Evolutionary conservation across 306 rosid species (phyloP), one percentile per base, ranked within the genome.

Genomic region (Trichosanthes truncata): DNA sequence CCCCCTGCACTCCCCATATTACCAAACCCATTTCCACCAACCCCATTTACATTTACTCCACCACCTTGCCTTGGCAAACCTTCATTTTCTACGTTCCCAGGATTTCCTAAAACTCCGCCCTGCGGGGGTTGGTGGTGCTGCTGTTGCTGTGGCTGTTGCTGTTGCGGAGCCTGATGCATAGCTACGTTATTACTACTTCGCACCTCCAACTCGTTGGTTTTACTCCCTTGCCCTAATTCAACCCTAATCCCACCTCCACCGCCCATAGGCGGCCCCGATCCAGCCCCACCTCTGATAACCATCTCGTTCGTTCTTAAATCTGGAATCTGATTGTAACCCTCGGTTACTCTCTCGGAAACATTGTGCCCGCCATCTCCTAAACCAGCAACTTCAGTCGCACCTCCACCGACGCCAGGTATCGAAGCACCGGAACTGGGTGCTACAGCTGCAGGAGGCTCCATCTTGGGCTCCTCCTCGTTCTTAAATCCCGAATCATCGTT

Each of bases 201-300:
- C 43, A 88, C 94, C 84, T 88, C 97, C 56, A 89, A 77, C 85
- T 84, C 93, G 57, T 71, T 90, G 74, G 78, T 46, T 81, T 92
- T 95, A 76, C 69, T 87, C 3, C 75, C 85, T 15, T 86, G 91
- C 40, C 89, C 97, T 59, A 95, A 88, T 88, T 93, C 96, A 90
- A 93, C 93, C 90, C 92, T 90, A 17, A 92, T 86, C 81, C 91
- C 97, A 79, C 91, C 88, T 73, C 91, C 90, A 8, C 61, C 83
- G 3, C 82, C 90, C 7, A 81, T 71, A n/a, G 83, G 21, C 2
- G 81, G 75, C 52, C 93, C 89, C 29, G 86, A 76, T 85, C 81
- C 91, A 26, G 20, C 86, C 6, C 78, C 69, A 57, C 83, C 88
- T 76, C 88, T 88, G 40, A 83, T 45, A 78, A 77, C 87, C 81